phyloP scores from a whole-genome alignment of 805 yeast genomes.

The Yamadazyma olivae region DNA sequence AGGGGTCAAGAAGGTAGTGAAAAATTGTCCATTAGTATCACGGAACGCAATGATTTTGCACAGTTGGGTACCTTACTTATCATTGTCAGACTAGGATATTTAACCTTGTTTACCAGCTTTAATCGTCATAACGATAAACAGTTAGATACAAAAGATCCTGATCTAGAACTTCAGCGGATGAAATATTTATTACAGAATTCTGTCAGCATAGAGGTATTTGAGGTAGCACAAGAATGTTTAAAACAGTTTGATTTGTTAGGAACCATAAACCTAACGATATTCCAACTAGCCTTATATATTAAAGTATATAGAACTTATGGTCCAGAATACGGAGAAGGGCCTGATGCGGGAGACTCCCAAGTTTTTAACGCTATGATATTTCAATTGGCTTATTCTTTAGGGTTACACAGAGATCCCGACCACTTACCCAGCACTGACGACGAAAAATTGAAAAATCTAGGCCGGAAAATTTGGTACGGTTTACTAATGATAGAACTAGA shows the following conservation, averaged over 20 bases:
- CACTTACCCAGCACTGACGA: too few relatives aligned
- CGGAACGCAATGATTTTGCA: slow-evolving; percentile 35
- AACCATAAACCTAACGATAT: slow-evolving; percentile 45
- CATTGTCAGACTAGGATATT: slow-evolving; percentile 33
- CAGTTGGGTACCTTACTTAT: slow-evolving; percentile 31
- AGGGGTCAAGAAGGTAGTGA: not conserved
- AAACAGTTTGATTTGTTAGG: slow-evolving; percentile 29
- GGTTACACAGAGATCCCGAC: too few relatives aligned
- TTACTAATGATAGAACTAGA: slow-evolving; percentile 23
- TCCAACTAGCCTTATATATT: slow-evolving; percentile 53
- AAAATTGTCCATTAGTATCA: slow-evolving; percentile 25
- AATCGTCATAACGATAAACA: not conserved
- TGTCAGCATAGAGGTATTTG: slow-evolving; percentile 26
- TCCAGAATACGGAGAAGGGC: slow-evolving; percentile 46
- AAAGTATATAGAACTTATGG: slow-evolving; percentile 46
- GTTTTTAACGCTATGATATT: slow-evolving; percentile 5
- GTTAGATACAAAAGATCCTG: slow-evolving; percentile 18
- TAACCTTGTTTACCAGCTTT: slow-evolving; percentile 18
- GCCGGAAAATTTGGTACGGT: slow-evolving; percentile 35
- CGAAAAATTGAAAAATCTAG: slow-evolving; percentile 20
- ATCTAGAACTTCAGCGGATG: too few relatives aligned
- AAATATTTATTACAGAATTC: slow-evolving; percentile 20
- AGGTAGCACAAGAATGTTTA: slow-evolving; percentile 32
- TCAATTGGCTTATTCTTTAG: slow-evolving; percentile 6
- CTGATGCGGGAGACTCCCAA: slow-evolving; percentile 3